These are phyloP conservation scores for Pyrus hybrid DNA, from an alignment of 331 rosid species.

Conservation along the genomic window DNA sequence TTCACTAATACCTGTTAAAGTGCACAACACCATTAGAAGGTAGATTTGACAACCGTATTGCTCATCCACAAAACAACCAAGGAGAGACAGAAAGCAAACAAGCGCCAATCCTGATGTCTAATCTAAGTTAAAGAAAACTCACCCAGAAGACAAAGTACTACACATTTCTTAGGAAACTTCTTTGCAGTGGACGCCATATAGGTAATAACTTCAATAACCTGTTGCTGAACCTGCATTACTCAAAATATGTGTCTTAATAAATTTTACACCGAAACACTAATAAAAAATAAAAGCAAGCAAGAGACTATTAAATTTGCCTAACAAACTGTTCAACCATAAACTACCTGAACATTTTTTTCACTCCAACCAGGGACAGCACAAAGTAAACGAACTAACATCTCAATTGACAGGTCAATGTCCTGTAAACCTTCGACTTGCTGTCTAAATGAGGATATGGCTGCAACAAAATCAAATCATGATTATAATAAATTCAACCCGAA, in stretches of 20 bases:
- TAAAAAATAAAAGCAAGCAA: not conserved
- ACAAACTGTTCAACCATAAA: not conserved
- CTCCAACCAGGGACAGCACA: conserved; percentile 93
- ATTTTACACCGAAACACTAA: not conserved
- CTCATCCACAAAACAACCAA: not conserved
- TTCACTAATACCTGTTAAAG: conserved; percentile 69
- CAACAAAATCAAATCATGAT: conserved; percentile 17
- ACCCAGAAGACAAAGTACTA: conserved; percentile 85
- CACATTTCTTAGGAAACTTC: conserved; percentile 89
- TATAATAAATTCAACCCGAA: not conserved
- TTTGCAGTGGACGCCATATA: conserved; percentile 60
- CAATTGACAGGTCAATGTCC: conserved; percentile 56
- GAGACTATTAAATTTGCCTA: not conserved
- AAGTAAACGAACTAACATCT: conserved; percentile 68
- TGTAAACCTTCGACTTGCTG: conserved; percentile 75
- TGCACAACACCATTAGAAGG: not conserved
- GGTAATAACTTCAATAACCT: conserved; percentile 72
- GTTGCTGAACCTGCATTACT: conserved; percentile 86
- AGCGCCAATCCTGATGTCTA: not conserved
- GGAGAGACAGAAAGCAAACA: not conserved
- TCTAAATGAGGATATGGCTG: conserved; percentile 87
- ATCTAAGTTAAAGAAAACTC: conserved; percentile 21
- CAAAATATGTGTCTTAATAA: conserved; percentile 9
- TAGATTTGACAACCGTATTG: not conserved
- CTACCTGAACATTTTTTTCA: conserved; percentile 97